Percentiles rank a stretch among this genome's conserved stretches.
phyloP scores from a whole-genome alignment of 2,329 filamentous ascomycete genomes.

The Apiospora phragmitis region DNA sequence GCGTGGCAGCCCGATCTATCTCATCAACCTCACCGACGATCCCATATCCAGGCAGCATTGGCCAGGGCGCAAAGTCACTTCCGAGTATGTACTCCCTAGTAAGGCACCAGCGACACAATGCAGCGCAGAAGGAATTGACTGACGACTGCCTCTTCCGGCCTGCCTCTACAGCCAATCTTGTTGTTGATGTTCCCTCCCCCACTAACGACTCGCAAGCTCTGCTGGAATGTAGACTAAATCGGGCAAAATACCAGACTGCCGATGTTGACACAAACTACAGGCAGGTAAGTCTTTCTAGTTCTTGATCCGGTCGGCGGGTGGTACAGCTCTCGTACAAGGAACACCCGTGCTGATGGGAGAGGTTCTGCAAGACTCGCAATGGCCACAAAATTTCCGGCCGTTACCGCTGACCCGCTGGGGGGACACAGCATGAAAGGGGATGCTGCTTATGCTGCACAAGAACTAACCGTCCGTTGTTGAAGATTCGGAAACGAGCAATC shows the following conservation, averaged over 20 bases:
- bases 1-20: neutral
- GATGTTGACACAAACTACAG: neutral
- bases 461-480: neutral
- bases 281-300: neutral
- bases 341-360: neutral
- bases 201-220: neutral
- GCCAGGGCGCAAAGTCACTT: neutral
- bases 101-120: neutral
- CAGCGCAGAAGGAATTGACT: neutral
- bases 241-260: neutral
- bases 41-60: constrained; percentile 1
- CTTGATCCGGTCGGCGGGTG: neutral
- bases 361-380: neutral
- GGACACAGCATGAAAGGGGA: neutral
- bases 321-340: neutral
- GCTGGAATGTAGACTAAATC: neutral
- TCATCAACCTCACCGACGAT: constrained; percentile 5
- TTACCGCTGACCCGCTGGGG: constrained; percentile 8
- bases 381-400: constrained; percentile 11
- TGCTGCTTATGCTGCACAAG: neutral
- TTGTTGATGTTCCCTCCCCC: neutral
- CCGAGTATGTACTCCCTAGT: neutral
- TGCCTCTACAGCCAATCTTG: neutral
- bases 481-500: neutral
- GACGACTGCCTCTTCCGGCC: neutral